A percentile compares a stretch with the other conserved stretches of the same genome.
Evolutionary conservation across 169 alveolate species (phyloP).

Genomic region (Eimeria maxima): DNA sequence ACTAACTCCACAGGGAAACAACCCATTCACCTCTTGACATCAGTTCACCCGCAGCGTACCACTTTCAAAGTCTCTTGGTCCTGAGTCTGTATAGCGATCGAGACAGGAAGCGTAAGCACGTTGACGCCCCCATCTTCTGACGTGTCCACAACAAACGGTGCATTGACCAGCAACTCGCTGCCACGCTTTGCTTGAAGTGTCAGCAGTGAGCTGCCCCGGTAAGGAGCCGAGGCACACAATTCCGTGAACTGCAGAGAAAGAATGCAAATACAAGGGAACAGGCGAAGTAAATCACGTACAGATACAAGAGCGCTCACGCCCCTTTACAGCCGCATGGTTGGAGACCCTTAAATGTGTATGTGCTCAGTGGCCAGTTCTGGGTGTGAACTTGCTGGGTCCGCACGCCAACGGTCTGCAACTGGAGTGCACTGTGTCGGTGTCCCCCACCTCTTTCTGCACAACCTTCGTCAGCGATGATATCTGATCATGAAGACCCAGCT

Average conservation of each 20-base stretch:
- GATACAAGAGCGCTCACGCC: background rate
- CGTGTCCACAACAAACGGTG: constrained; percentile 91
- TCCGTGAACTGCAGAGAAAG: constrained; percentile 83
- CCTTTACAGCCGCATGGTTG: background rate
- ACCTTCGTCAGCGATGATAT: constrained; percentile 79
- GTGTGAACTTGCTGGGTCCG: background rate
- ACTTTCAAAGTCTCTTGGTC: constrained; percentile 89
- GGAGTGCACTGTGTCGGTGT: background rate
- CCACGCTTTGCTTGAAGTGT: constrained; percentile 89
- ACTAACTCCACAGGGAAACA: background rate
- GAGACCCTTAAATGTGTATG: background rate
- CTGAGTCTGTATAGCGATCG: constrained; percentile 90
- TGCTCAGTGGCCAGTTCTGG: background rate
- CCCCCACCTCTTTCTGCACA: constrained; percentile 82
- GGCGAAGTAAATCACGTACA: background rate
- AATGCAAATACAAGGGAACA: background rate
- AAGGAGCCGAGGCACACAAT: constrained; percentile 86
- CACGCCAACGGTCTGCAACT: background rate
- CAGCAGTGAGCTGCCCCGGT: constrained; percentile 86
- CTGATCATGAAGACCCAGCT: constrained; percentile 79
- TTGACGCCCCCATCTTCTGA: constrained; percentile 89
- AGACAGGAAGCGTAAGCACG: constrained; percentile 92
- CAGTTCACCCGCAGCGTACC: constrained; percentile 51
- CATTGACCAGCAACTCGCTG: constrained; percentile 91
- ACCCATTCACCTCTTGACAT: background rate